Conservation (phyloP, 2,329 filamentous ascomycete species). For the Aspergillus novofumigatus region DNA sequence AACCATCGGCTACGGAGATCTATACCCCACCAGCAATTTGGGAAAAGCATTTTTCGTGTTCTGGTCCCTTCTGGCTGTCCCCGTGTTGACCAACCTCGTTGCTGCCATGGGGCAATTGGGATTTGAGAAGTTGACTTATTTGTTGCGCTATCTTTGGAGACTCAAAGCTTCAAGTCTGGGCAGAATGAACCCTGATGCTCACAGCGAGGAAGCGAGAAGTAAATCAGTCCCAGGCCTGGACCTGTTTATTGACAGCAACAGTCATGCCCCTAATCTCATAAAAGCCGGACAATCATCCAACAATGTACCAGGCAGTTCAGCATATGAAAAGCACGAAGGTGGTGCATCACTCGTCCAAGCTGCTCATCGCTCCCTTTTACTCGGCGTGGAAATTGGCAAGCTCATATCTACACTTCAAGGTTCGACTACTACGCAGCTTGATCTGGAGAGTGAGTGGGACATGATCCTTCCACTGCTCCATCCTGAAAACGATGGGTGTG, state of each 20-base stretch:
- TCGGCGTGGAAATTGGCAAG: not conserved
- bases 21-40: slow-evolving; percentile 44
- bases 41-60: slow-evolving; percentile 55
- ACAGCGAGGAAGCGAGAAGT: not conserved
- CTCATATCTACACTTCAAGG: not conserved
- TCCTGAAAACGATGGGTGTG: not conserved
- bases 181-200: not conserved
- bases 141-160: not conserved
- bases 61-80: slow-evolving; percentile 53
- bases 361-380: not conserved
- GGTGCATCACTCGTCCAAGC: not conserved
- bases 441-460: not conserved
- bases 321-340: not conserved
- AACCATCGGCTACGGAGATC: slow-evolving; percentile 55
- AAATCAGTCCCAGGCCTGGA: not conserved
- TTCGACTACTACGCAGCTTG: not conserved
- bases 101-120: not conserved
- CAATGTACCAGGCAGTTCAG: not conserved
- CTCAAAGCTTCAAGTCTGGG: not conserved
- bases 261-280: not conserved
- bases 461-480: not conserved
- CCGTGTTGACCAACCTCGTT: slow-evolving; percentile 35
- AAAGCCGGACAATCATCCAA: not conserved
- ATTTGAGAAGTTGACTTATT: not conserved
- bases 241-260: not conserved